Conservation (phyloP, 2,329 filamentous ascomycete genomes). For the Byssochlamys sp. region DNA sequence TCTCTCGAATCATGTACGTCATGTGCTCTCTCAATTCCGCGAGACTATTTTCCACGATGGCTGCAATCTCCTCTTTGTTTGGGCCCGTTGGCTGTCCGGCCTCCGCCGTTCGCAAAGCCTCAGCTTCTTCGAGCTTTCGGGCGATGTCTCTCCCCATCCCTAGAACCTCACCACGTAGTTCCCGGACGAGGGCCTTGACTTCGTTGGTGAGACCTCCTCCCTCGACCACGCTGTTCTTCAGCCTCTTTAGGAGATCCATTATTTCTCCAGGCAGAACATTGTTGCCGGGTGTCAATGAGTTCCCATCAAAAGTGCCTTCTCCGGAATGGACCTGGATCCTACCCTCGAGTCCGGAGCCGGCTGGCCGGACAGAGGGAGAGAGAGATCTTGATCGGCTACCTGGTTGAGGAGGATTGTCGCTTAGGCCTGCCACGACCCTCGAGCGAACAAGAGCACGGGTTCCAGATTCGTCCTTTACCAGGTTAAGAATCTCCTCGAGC, state of each 20-base stretch:
- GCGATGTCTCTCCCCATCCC: slow-evolving; percentile 90
- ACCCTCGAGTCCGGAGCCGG: background rate
- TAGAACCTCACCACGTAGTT: slow-evolving; percentile 81
- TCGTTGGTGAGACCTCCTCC: slow-evolving; percentile 82
- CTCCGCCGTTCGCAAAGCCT: slow-evolving; percentile 37
- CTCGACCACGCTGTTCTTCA: slow-evolving; percentile 85
- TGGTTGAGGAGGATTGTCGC: slow-evolving; percentile 23
- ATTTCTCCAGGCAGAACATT: slow-evolving; percentile 62
- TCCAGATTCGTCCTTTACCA: slow-evolving; percentile 49
- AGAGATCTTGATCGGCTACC: slow-evolving; percentile 29
- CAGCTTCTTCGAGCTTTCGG: slow-evolving; percentile 60
- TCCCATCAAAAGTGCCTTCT: background rate
- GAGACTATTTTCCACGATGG: slow-evolving; percentile 70
- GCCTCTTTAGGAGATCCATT: slow-evolving; percentile 68
- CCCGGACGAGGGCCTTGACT: slow-evolving; percentile 80
- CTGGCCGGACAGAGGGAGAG: background rate
- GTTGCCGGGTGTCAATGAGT: background rate
- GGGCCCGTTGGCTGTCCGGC: slow-evolving; percentile 39
- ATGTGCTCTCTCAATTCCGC: slow-evolving; percentile 76
- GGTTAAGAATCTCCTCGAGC: slow-evolving; percentile 61
- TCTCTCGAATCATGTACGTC: slow-evolving; percentile 66
- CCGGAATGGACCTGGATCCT: background rate
- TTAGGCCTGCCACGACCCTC: slow-evolving; percentile 21
- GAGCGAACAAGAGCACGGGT: slow-evolving; percentile 46
- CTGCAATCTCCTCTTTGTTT: slow-evolving; percentile 61